A percentile compares a stretch with the other conserved stretches of the same genome.
Evolutionary conservation across 1,284 basidiomycete species (phyloP).

Genomic region (Ganoderma resinaceum): DNA sequence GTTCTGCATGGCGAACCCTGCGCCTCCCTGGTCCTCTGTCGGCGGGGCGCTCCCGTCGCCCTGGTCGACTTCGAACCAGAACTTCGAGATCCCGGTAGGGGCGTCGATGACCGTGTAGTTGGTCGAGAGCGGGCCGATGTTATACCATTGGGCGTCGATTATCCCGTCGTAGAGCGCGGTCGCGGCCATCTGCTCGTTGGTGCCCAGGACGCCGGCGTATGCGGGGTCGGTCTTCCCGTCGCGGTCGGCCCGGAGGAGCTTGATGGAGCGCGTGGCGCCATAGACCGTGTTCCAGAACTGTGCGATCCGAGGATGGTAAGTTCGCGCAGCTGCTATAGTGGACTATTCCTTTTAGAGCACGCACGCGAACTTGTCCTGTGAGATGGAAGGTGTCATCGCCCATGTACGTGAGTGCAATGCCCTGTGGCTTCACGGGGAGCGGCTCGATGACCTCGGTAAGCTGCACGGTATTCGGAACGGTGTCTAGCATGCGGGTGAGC

Average conservation of each 20-base stretch:
- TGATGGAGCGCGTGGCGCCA: constrained; percentile 6
- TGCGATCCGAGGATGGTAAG: background rate
- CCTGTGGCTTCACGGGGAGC: constrained; percentile 31
- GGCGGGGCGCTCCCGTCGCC: background rate
- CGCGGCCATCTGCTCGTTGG: background rate
- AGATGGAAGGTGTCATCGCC: constrained; percentile 16
- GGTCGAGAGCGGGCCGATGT: background rate
- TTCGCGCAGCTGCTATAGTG: no score
- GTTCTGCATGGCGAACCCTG: constrained; percentile 15
- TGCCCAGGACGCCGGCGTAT: background rate
- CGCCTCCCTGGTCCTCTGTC: constrained; percentile 18
- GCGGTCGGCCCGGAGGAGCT: constrained; percentile 8
- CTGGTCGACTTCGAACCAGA: constrained; percentile 19
- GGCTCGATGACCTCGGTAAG: constrained; percentile 34
- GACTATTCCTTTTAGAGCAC: background rate
- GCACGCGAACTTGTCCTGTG: constrained; percentile 14
- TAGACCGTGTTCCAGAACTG: constrained; percentile 11
- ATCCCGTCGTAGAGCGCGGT: background rate
- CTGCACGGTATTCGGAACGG: constrained; percentile 32
- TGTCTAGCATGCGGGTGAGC: constrained; percentile 38
- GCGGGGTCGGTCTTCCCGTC: background rate
- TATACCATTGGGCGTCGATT: constrained; percentile 1
- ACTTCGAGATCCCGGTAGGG: constrained; percentile 7
- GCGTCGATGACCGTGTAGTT: constrained; percentile 9
- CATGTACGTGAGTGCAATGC: background rate